Percentiles rank a stretch among this genome's conserved stretches.
Conservation (phyloP, 495 filamentous ascomycete genomes). For the Aspergillus sclerotiicarbonarius region DNA sequence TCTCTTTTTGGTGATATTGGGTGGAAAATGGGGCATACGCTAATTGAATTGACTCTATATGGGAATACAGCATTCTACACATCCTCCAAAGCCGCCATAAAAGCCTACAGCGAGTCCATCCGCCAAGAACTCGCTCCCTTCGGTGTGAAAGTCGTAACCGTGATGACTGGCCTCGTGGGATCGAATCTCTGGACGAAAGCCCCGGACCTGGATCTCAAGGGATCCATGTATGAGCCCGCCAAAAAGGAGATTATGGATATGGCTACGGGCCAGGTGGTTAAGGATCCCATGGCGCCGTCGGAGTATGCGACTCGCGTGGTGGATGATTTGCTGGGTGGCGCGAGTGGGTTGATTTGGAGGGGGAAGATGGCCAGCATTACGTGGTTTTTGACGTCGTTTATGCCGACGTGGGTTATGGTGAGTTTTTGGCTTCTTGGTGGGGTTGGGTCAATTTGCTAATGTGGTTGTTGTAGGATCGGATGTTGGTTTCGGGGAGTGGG, state of each 20-base stretch:
- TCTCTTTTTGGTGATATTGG: constrained; percentile 34
- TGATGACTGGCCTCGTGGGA: constrained; percentile 22
- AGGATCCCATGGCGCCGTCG: constrained; percentile 12
- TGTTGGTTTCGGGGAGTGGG: too few species aligned
- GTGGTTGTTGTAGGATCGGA: too few species aligned
- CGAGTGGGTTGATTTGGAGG: constrained; percentile 22
- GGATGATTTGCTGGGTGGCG: constrained; percentile 17
- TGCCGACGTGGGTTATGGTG: constrained; percentile 23
- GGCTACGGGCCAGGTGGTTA: constrained; percentile 8
- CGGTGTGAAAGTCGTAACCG: constrained; percentile 52
- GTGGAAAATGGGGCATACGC: constrained; percentile 34
- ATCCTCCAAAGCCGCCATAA: constrained; percentile 53
- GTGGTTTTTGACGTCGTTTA: constrained; percentile 10
- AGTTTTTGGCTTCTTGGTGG: constrained; percentile 3
- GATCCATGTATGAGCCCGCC: constrained; percentile 3
- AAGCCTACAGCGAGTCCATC: constrained; percentile 48
- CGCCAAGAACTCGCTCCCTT: constrained; percentile 54
- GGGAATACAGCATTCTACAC: constrained; percentile 37
- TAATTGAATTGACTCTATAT: not conserved
- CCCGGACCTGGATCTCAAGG: not conserved
- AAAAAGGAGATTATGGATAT: constrained; percentile 1
- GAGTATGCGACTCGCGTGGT: constrained; percentile 22
- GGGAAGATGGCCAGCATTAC: constrained; percentile 21
- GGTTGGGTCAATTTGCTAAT: too few species aligned
- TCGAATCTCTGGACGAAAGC: not conserved